Conservation (phyloP, 1,284 basidiomycete genomes). For the Xanthoconium separans region DNA sequence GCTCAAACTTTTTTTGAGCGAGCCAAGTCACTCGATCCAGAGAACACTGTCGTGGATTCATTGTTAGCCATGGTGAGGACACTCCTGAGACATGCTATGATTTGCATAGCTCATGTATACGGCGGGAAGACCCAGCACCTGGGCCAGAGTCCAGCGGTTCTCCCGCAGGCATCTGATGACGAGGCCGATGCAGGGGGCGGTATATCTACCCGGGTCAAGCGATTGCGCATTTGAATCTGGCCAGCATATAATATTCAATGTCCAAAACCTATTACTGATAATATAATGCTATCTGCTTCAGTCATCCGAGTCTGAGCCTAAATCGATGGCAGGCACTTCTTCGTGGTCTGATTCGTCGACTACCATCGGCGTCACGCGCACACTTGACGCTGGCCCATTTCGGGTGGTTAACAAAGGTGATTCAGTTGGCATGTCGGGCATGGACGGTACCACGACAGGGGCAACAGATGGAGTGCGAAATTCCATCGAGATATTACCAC, state of each 20-base stretch:
- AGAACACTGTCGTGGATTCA: slow-evolving; percentile 50
- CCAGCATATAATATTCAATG: neutral
- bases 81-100: slow-evolving; percentile 1
- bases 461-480: neutral
- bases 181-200: slow-evolving; percentile 29
- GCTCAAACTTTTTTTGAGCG: slow-evolving; percentile 66
- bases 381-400: slow-evolving; percentile 6
- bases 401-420: neutral
- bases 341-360: slow-evolving; percentile 46
- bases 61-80: slow-evolving; percentile 49
- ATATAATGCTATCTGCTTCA: slow-evolving; percentile 8
- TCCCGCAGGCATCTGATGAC: slow-evolving; percentile 38
- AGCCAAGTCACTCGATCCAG: slow-evolving; percentile 55
- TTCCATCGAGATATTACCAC: neutral
- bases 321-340: slow-evolving; percentile 52
- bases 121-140: slow-evolving; percentile 22
- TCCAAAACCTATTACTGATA: neutral
- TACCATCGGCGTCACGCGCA: slow-evolving; percentile 11
- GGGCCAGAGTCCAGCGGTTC: slow-evolving; percentile 11
- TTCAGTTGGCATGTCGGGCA: neutral
- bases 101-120: neutral
- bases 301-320: slow-evolving; percentile 47
- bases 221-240: slow-evolving; percentile 15
- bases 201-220: slow-evolving; percentile 18
- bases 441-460: neutral